Base-by-base conservation (phyloP, 2,329 filamentous ascomycete species). In the Boeremia exigua region DNA sequence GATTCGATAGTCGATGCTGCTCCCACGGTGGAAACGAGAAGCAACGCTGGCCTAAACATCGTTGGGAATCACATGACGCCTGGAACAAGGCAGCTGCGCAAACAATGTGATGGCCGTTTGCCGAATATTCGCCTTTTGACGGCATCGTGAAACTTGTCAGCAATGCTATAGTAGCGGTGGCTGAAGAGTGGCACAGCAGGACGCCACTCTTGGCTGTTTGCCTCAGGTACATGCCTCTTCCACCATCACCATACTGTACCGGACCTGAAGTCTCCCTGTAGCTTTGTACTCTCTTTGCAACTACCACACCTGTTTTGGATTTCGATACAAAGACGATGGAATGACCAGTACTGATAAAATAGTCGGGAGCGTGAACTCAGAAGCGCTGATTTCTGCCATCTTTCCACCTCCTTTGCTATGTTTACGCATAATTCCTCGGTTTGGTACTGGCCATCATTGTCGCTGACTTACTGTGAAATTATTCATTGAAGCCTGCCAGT, bases 161-260 rank as follows among this genome's bases (percentile, higher is more conserved):
- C 46, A 49, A 51, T 50, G 46, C 42, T n/a, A 7, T 32, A 17
- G n/a, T 56, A 33, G 51, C 38, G 37, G 47, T 56, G 53, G 53
- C 53, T 56, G 53, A 32, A 15, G 30, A 29, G 53, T 50, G 53
- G 53, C 47, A 37, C 53, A 50, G 36, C 34, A 23, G 47, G 40
- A 42, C 46, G 40, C 53, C 46, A 55, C 52, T 47, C 40, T 45
- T 55, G 46, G 40, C 46, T 49, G 39, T 2, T 3, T 3, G 30
- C 7, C n/a, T n/a, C 34, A 10, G 4, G 11, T 28, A 10, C 28
- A 42, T 12, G 7, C 30, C 15, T 12, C 32, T 30, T 38, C 1
- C 44, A 43, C 25, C 19, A 23, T 27, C 44, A 44, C 14, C 25
- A 29, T 15, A 8, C 29, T 6, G 15, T 9, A 8, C 9, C 3